Evolutionary conservation across 2,329 filamentous ascomycete genomes (phyloP).

Genomic region (Ceratocystiopsis sp.): DNA sequence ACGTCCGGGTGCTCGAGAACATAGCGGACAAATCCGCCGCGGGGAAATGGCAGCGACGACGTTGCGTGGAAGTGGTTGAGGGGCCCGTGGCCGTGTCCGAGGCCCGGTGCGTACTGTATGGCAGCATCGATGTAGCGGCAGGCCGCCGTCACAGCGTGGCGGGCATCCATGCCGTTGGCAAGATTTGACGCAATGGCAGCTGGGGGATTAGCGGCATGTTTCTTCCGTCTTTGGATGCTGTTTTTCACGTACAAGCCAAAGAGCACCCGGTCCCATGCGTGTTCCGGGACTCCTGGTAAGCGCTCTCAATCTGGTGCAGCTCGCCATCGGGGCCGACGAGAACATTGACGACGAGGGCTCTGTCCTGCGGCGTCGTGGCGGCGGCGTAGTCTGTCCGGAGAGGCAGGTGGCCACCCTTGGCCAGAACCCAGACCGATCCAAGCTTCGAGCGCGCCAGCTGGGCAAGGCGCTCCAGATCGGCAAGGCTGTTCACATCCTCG

Average conservation of each 20-base stretch:
- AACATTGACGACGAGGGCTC: conserved; percentile 57
- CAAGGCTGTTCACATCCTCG: conserved; percentile 31
- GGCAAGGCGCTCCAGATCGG: conserved; percentile 53
- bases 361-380: conserved; percentile 41
- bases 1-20: conserved; percentile 61
- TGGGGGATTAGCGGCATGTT: conserved; percentile 11
- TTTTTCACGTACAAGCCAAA: conserved; percentile 50
- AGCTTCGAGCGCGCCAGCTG: conserved; percentile 41
- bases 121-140: conserved; percentile 56
- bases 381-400: conserved; percentile 45
- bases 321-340: conserved; percentile 41
- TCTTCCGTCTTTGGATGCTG: too few species aligned
- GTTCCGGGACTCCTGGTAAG: conserved; percentile 56
- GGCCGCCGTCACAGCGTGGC: conserved; percentile 46
- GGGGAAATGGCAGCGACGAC: conserved; percentile 47
- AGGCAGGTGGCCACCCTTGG: conserved; percentile 86
- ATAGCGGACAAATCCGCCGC: conserved; percentile 70
- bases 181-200: conserved; percentile 63
- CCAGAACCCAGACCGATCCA: conserved; percentile 62
- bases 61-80: conserved; percentile 66
- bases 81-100: conserved; percentile 53
- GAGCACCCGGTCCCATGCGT: conserved; percentile 95
- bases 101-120: conserved; percentile 44
- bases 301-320: conserved; percentile 47
- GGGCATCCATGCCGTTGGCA: conserved; percentile 37